Evolutionary conservation across 257 asterid species (phyloP).

Genomic region (Rehmannia glutinosa): DNA sequence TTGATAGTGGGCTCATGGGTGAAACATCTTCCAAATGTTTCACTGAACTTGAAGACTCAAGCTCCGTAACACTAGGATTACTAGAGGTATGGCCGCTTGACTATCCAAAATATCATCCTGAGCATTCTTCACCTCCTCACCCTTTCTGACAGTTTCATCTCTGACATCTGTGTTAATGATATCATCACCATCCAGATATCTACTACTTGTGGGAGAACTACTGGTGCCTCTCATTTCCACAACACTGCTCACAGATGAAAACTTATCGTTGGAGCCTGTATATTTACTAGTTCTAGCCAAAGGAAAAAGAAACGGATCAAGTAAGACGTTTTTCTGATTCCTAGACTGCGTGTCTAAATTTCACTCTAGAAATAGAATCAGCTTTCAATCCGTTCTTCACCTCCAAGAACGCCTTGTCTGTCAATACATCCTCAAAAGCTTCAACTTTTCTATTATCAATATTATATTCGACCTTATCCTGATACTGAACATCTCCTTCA

Average conservation of each 20-base stretch:
- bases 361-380: slow-evolving; percentile 29
- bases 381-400: slow-evolving; percentile 25
- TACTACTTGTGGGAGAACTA: slow-evolving; percentile 14
- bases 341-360: slow-evolving; percentile 33
- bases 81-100: slow-evolving; percentile 27
- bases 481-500: slow-evolving; percentile 25
- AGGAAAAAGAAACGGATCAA: slow-evolving; percentile 51
- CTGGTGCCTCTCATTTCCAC: slow-evolving; percentile 14
- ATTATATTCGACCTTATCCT: slow-evolving; percentile 17
- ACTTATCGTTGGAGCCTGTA: slow-evolving; percentile 24
- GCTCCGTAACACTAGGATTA: slow-evolving; percentile 25
- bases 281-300: slow-evolving; percentile 32
- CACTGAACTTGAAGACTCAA: slow-evolving; percentile 34
- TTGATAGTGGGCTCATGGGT: slow-evolving; percentile 37
- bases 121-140: slow-evolving; percentile 37
- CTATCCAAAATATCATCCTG: slow-evolving; percentile 28
- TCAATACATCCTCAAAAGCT: slow-evolving; percentile 23
- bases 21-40: slow-evolving; percentile 24
- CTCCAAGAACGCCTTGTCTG: slow-evolving; percentile 29
- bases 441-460: slow-evolving; percentile 31
- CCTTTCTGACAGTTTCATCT: slow-evolving; percentile 26
- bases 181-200: slow-evolving; percentile 32
- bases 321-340: slow-evolving; percentile 29
- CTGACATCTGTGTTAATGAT: slow-evolving; percentile 26
- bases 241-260: slow-evolving; percentile 29